Base-by-base conservation (phyloP, 2,329 filamentous ascomycete genomes). In the Aureobasidium sp. region DNA sequence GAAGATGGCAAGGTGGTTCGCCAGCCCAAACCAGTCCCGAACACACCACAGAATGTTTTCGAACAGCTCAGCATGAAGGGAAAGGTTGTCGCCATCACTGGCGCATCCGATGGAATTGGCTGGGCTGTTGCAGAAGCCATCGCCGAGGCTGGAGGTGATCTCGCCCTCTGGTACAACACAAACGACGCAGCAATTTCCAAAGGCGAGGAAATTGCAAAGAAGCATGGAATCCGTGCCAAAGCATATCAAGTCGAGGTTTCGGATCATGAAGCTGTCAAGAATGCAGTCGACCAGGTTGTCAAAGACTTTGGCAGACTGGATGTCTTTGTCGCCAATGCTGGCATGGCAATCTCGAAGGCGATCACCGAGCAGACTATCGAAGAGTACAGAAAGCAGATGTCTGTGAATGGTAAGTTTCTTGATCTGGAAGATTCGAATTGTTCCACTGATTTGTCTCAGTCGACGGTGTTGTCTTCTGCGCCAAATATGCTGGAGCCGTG, bases 311-410 rank as follows among this genome's bases (percentile, higher is more conserved):
- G 52, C 8, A 71, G 71, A 36, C 72, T 81, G 6, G 74, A 79
- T 62, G 75, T 81, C 58, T 70, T 80, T 39, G 73, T 81, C 34
- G 78, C 74, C 20, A 80, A 79, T 66, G 77, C 78, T 1, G 78
- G 78, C 0, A 74, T 80, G 71, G 77, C 78, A 7, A 82, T 81
- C 37, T 81, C 79, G 0, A 83, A 84, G 66, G 78, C 81, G 0
- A 78, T 85, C 12, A 71, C 84, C 1, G 82, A 85, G 55, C 77
- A 80, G 66, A 79, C 76, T 0, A 67, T 84, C 0, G 76, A 81
- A 1, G 80, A 84, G 65, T 84, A 82, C 66, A 71, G 69, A 29
- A 75, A 76, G 61, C 79, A 82, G 63, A 80, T 83, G 74, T 77
- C 79, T 7, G 81, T 84, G 0, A 84, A 84, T 60, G 77, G 79